Conservation (phyloP, 768 basidiomycete species). For the Tephrocybe sp. region DNA sequence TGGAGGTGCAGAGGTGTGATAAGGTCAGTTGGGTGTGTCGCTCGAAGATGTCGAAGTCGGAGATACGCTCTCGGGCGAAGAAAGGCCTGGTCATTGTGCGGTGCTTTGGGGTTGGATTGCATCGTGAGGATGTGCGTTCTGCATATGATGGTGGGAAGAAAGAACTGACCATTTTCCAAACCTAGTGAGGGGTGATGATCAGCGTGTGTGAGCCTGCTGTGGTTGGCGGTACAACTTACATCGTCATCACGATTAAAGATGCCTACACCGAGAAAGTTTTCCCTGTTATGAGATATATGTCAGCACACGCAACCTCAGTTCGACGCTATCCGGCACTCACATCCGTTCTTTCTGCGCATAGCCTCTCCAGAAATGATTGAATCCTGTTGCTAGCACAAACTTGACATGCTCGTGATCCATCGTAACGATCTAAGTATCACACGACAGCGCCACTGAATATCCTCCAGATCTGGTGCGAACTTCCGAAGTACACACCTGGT, state of each 20-base stretch:
- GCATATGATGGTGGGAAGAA: background rate
- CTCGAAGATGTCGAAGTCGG: conserved; percentile 70
- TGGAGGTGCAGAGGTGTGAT: conserved; percentile 41
- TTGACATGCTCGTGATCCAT: conserved; percentile 74
- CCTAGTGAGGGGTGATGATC: conserved; percentile 24
- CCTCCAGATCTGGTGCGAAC: background rate
- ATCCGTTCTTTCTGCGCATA: conserved; percentile 60
- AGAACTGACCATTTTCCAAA: conserved; percentile 60
- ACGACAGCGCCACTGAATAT: background rate
- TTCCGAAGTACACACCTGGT: conserved; percentile 46
- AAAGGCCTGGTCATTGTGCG: conserved; percentile 68
- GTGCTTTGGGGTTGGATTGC: conserved; percentile 39
- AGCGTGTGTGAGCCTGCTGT: conserved; percentile 3
- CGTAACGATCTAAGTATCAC: conserved; percentile 54
- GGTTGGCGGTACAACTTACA: conserved; percentile 29
- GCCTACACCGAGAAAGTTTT: conserved; percentile 66
- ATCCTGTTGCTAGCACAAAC: conserved; percentile 62
- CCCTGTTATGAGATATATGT: conserved; percentile 29
- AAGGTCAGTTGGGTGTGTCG: conserved; percentile 46
- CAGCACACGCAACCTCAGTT: background rate
- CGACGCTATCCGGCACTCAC: conserved; percentile 33
- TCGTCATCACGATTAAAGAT: conserved; percentile 80
- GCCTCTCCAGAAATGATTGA: conserved; percentile 68
- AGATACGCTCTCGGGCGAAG: conserved; percentile 69
- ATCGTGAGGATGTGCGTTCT: background rate